Percentiles rank a stretch among this genome's conserved stretches.
phyloP scores from a whole-genome alignment of 768 basidiomycete species.

The Cystofilobasidium capitatum region DNA sequence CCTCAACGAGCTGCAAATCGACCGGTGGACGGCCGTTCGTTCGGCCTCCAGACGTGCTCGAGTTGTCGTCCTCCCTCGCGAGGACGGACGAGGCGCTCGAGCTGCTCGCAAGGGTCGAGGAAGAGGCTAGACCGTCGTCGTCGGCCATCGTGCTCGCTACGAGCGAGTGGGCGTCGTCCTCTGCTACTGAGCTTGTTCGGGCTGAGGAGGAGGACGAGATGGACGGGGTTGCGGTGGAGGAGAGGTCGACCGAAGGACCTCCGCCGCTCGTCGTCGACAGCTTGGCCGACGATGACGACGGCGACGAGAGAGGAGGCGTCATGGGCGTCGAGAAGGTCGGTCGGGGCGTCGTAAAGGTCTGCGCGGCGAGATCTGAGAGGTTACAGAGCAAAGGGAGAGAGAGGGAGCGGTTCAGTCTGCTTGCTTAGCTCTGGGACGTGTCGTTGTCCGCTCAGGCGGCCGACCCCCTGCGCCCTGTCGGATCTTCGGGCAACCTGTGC shows the following conservation, averaged over 20 bases:
- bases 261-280: background rate
- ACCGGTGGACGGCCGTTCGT: background rate
- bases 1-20: conserved; percentile 25
- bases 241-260: too few species aligned
- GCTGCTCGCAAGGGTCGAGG: background rate
- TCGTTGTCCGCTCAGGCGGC: too few species aligned
- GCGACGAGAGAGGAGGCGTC: background rate
- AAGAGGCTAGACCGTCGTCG: background rate
- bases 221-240: background rate
- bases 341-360: background rate
- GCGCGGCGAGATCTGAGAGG: background rate
- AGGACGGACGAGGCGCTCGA: background rate
- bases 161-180: background rate
- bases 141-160: background rate
- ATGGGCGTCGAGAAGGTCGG: background rate
- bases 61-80: background rate
- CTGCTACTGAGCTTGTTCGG: background rate
- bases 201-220: background rate
- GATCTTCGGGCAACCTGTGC: too few species aligned
- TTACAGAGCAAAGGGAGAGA: background rate
- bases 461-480: too few species aligned
- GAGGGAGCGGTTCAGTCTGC: too few species aligned
- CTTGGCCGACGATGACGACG: background rate
- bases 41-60: background rate
- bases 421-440: too few species aligned